Evolutionary conservation across 1,284 basidiomycete genomes (phyloP).

Genomic region (Xerocomus nothofagi): DNA sequence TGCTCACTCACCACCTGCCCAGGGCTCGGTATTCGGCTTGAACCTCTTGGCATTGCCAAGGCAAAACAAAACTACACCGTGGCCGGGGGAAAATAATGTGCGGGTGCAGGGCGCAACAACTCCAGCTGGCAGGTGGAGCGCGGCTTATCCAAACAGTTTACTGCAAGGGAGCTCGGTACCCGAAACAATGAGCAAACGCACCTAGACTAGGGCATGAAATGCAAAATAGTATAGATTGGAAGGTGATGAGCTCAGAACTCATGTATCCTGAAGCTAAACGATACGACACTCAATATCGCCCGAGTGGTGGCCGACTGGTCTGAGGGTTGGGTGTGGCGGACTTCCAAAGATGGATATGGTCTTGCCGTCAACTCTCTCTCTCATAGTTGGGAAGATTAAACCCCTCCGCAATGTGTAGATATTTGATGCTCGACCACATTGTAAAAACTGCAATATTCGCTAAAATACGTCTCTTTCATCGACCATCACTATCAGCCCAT

Average conservation of each 20-base stretch:
- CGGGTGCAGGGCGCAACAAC: background rate
- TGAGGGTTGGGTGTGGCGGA: background rate
- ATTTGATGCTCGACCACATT: no score
- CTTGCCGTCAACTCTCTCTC: background rate
- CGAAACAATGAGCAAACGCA: background rate
- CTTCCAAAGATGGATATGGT: slow-evolving; percentile 15
- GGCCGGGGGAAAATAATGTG: background rate
- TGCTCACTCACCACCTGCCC: background rate
- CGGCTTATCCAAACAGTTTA: background rate
- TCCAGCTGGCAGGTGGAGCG: no score
- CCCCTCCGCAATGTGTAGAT: background rate
- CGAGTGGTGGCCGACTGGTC: no score
- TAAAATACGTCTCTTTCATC: background rate
- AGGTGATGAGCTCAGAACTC: no score
- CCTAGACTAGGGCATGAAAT: no score
- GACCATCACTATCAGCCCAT: background rate
- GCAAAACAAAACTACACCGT: background rate
- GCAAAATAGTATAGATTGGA: no score
- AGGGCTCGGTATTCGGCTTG: background rate
- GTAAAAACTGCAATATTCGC: background rate
- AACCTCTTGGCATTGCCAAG: background rate
- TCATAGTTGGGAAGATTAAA: background rate
- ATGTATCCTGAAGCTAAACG: no score
- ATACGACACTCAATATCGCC: background rate
- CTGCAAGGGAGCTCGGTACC: background rate